Base-by-base conservation (phyloP, 345 rosid species). In the Carallia pectinifolia region DNA sequence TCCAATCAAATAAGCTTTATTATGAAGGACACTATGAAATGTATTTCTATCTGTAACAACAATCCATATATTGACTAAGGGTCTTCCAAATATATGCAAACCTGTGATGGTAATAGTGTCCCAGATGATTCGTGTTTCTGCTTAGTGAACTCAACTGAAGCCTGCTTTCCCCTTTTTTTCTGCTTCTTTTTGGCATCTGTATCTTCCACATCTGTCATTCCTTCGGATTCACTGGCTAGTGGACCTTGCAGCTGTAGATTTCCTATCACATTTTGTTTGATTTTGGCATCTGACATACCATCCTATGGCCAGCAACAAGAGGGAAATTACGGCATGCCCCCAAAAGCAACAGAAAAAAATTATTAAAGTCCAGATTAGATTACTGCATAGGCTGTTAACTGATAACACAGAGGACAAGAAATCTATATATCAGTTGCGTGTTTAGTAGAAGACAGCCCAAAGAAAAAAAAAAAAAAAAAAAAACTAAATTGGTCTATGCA, bases 101-200 rank as follows among this genome's bases (percentile, higher is more conserved):
- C 98, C 89, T 90, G 90, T 48, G 85, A 80, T 23, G 97, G 96
- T 58, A 95, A 84, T 62, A 95, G 73, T 71, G 87, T 82, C 64
- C 87, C 76, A 38, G 81, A 79, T 38, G 75, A 69, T 55, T 7
- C 9, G 31, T 68, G 60, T 58, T 59, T 84, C 64, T 81, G 90
- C 66, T 79, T 81, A 38, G 19, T 36, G 68, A 68, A 85, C 59
- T 81, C 81, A 56, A n/a, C 62, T 69, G 74, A 64, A 64, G 64
- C 68, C 66, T 76, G 64, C 5, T 60, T 67, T n/a, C 58, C 61
- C 38, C 67, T 78, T 71, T 52, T 74, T 64, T 37, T 67, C 54
- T 66, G 79, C 68, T 60, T 74, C 69, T 80, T 88, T 58, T 27
- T 29, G 1, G 62, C 70, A 73, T 53, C 74, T 37, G 68, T 16